These are phyloP conservation scores for Biscogniauxia sp. DNA, from an alignment of 2,329 filamentous ascomycete genomes.

Conservation along the genomic window DNA sequence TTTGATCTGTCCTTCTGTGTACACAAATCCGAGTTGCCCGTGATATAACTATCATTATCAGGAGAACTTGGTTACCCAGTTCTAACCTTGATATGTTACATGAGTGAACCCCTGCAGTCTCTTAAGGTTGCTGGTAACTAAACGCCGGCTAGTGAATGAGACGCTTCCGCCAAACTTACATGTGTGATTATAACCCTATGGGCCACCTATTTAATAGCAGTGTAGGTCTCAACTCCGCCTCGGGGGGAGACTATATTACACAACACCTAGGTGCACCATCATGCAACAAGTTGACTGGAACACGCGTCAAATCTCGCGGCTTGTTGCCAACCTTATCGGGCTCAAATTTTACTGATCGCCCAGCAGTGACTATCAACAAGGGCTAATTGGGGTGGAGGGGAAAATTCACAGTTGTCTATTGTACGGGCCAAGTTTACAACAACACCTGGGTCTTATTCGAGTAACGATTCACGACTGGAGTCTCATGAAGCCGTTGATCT, in stretches of 20 bases:
- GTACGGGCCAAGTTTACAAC: not conserved
- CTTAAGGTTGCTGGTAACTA: not conserved
- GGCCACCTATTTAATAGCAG: not conserved
- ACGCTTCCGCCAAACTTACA: not conserved
- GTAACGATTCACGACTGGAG: not conserved
- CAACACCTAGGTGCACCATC: not conserved
- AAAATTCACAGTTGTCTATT: not conserved
- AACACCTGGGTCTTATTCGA: not conserved
- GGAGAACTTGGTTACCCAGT: too few species aligned
- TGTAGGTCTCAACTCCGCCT: not conserved
- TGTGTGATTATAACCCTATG: not conserved
- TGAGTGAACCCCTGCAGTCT: not conserved
- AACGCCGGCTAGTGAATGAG: not conserved
- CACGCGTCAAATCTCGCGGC: not conserved
- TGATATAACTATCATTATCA: not conserved
- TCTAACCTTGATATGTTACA: too few species aligned
- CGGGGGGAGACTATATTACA: not conserved
- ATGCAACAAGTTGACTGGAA: not conserved
- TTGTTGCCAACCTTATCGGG: not conserved
- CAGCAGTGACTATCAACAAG: not conserved
- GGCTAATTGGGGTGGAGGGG: not conserved
- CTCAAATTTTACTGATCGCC: not conserved
- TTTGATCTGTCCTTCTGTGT: not conserved
- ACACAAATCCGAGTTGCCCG: not conserved
- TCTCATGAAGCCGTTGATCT: not conserved